Evolutionary conservation across 2,329 filamentous ascomycete genomes (phyloP), one percentile per base, ranked within the genome.

Genomic region (Cladosporium oxysporum): DNA sequence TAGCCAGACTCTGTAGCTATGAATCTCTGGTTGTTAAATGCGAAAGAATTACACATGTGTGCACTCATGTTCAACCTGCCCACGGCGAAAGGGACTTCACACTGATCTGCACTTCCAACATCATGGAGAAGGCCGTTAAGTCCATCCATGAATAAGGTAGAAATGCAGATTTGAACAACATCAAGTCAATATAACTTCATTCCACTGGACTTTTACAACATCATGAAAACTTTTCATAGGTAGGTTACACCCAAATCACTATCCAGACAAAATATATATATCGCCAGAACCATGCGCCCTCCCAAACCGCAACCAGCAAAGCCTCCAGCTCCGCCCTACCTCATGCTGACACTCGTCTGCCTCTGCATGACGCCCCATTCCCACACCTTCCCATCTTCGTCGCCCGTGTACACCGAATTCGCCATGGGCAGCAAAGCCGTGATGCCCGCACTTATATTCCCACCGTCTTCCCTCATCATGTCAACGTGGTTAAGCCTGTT

Each of bases 351-450:
- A 26, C 47, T 61, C 31, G 28, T 41, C 35, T 61, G 57, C 57
- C 65, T 58, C 58, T 69, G 68, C 58, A 79, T 72, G 62, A 74
- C 75, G 66, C 78, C 75, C 77, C 77, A 79, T 53, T 76, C 72
- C 68, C 71, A 78, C 26, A 99, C 94, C 82, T 89, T 85, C 33
- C 95, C 95, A 69, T 93, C 90, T 69, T 98, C 95, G 80, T 98
- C 95, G 3, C 94, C 95, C 0, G 93, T 97, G 78, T 97, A 98
- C 11, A 98, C 88, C 68, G 90, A 85, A 69, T 90, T 89, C 62
- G 91, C 88, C 85, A 93, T 91, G 2, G 94, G 91, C 65, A 91
- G 84, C 62, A 99, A 91, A 75, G 91, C 96, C 44, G 91, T 96
- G 67, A 98, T 93, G 0, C 90, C 89, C 2, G 90, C 89, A 49